A percentile compares a stretch with the other conserved stretches of the same genome.
Evolutionary conservation across 1,139 yeast species (phyloP).

Genomic region (Meyerozyma guilliermondii): DNA sequence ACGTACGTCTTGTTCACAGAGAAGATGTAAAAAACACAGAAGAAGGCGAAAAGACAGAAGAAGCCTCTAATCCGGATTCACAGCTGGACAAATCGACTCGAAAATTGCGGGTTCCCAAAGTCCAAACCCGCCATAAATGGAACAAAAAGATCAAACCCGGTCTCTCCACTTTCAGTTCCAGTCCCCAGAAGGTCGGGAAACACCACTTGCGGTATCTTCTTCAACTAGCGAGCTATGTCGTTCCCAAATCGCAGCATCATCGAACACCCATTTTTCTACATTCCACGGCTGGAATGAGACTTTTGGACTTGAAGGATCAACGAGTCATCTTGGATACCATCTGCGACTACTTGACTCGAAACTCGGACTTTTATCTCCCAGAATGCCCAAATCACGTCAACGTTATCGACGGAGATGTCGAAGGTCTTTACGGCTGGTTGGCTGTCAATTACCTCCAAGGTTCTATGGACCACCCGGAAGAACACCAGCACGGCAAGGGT

Average conservation of each 20-base stretch:
- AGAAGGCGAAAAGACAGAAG: neutral
- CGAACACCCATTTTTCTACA: constrained; percentile 74
- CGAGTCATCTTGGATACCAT: constrained; percentile 44
- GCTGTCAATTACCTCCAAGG: constrained; percentile 68
- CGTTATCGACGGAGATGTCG: constrained; percentile 71
- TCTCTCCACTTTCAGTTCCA: constrained; percentile 48
- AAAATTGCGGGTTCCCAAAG: constrained; percentile 30
- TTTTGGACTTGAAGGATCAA: constrained; percentile 55
- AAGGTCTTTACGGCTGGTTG: constrained; percentile 82
- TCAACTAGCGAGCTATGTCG: constrained; percentile 48
- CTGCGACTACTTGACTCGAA: constrained; percentile 48
- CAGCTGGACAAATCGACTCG: neutral
- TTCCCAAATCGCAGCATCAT: constrained; percentile 63
- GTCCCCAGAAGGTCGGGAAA: constrained; percentile 52
- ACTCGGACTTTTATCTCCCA: constrained; percentile 56
- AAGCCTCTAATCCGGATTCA: neutral
- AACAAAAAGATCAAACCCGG: constrained; percentile 65
- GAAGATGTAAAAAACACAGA: constrained; percentile 3
- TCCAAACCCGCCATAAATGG: constrained; percentile 47
- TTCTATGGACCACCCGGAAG: constrained; percentile 44
- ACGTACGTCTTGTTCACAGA: neutral
- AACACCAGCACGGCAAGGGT: constrained; percentile 47
- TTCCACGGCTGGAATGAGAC: constrained; percentile 78
- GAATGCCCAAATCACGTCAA: constrained; percentile 58
- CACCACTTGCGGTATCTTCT: constrained; percentile 56